These are phyloP conservation scores for Phytopythium chamaehyphon DNA, from an alignment of 352 stramenopile species.

Conservation along the genomic window DNA sequence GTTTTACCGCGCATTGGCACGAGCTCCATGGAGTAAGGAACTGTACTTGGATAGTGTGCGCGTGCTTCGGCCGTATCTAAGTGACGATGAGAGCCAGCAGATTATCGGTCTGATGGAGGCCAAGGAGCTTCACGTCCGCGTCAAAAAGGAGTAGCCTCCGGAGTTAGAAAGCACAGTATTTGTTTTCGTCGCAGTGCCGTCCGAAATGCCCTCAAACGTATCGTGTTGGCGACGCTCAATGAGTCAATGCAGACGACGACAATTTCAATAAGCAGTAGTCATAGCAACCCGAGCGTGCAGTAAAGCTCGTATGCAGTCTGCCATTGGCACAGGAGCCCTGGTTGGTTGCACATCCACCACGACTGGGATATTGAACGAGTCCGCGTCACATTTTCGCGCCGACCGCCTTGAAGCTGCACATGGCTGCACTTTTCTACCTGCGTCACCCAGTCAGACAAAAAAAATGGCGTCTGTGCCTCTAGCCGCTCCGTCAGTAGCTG, in stretches of 20 bases:
- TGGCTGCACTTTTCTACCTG: slow-evolving; percentile 1
- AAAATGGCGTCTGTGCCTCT: too few relatives aligned
- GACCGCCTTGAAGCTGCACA: not conserved
- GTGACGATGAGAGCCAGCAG: slow-evolving; percentile 50
- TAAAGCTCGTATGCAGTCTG: slow-evolving; percentile 7
- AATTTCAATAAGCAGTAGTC: slow-evolving; percentile 15
- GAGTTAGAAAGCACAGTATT: not conserved
- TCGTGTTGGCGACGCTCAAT: not conserved
- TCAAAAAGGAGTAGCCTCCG: slow-evolving; percentile 14
- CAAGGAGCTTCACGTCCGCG: slow-evolving; percentile 70
- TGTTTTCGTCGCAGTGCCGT: not conserved
- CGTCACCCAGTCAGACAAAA: too few relatives aligned
- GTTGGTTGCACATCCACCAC: too few relatives aligned
- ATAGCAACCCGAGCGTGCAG: slow-evolving; percentile 24
- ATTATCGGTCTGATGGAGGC: slow-evolving; percentile 60
- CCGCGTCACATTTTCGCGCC: not conserved
- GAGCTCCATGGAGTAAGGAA: slow-evolving; percentile 75
- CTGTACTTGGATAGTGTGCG: slow-evolving; percentile 67
- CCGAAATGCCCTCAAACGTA: too few relatives aligned
- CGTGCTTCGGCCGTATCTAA: slow-evolving; percentile 65
- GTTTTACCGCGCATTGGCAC: slow-evolving; percentile 66
- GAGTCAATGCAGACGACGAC: slow-evolving; percentile 8
- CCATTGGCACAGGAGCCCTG: not conserved
- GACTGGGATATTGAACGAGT: too few relatives aligned
- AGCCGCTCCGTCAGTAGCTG: too few relatives aligned